Base-by-base conservation (phyloP, 2,329 filamentous ascomycete genomes). In the Trichoderma endophyticum region DNA sequence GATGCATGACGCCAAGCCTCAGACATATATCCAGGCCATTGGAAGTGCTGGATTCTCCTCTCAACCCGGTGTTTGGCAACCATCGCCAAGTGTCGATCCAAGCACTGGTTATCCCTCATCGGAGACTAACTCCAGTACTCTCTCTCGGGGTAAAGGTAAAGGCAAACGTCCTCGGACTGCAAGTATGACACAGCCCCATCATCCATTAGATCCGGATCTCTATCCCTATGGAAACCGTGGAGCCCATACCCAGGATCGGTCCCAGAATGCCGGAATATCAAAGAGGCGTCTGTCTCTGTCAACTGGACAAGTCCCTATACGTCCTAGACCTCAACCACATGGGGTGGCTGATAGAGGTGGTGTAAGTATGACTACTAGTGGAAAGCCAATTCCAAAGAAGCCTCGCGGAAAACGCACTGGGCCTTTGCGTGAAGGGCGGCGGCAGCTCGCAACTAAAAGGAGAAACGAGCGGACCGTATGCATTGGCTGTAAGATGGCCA, bases 401-500 rank as follows among this genome's bases (percentile, higher is more conserved):
- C 5, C 21, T 14, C 59, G 60, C 18, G 68, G 68, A 3, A 64
- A 14, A 21, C 68, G 68, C 18, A 57, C 24, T 5, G 34, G 24
- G 5, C 68, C 68, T 43, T 24, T 72, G 26, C 5, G 9, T 18
- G 54, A 34, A 2, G 26, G 7, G 1, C 48, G 43, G 6, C 57
- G 71, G 18, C 30, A 59, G 32, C 32, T n/a, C 24, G 71, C 71
- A 9, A 72, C 59, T 3, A 72, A 12, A n/a, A 69, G 48, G n/a
- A 69, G 71, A 28, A 68, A 68, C 24, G 71, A 72, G 43, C 64
- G 64, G 18, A 72, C 62, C 1, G 71, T 72, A 18, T 72, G 71
- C 26, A 72, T 72, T 15, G 71, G 71, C 18, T 72, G 71, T 34
- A 72, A 72, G 32, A 59, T 69, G 30, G 59, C 62, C 32, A 72